These are phyloP conservation scores for Aspergillus puulaauensis DNA, from an alignment of 2,329 filamentous ascomycete species.

Conservation along the genomic window DNA sequence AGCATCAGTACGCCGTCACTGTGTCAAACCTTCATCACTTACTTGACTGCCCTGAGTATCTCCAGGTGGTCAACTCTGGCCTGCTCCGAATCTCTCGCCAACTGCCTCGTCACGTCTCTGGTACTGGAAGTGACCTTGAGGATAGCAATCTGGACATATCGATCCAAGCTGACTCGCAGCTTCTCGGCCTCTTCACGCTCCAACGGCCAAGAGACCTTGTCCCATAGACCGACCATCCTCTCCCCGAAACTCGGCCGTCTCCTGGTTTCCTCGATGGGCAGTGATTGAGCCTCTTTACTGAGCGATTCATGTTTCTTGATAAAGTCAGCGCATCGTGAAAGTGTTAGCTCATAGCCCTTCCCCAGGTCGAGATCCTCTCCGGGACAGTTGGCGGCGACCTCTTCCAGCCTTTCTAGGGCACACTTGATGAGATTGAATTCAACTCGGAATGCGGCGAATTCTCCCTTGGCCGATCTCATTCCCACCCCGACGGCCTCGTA, in stretches of 20 bases:
- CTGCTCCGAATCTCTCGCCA: slow-evolving; percentile 2
- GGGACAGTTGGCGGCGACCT: neutral
- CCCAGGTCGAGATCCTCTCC: slow-evolving; percentile 9
- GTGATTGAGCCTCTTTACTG: neutral
- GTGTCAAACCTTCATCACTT: neutral
- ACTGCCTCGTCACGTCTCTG: neutral
- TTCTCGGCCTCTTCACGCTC: slow-evolving; percentile 13
- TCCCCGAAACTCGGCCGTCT: neutral
- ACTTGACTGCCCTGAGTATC: slow-evolving; percentile 13
- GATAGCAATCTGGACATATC: slow-evolving; percentile 13
- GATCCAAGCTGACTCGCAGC: slow-evolving; percentile 8
- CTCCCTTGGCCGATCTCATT: slow-evolving; percentile 1
- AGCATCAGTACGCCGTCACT: neutral
- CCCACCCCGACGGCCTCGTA: slow-evolving; percentile 11
- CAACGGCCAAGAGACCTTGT: slow-evolving; percentile 12
- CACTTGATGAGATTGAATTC: slow-evolving; percentile 11
- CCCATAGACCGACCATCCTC: slow-evolving; percentile 1
- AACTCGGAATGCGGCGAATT: slow-evolving; percentile 5
- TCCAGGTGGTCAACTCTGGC: slow-evolving; percentile 10
- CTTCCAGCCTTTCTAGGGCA: slow-evolving; percentile 4
- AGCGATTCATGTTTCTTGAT: slow-evolving; percentile 5
- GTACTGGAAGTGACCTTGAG: slow-evolving; percentile 9
- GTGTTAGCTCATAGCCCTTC: neutral
- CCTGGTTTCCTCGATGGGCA: too few relatives aligned
- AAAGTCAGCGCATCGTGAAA: slow-evolving; percentile 8